These are phyloP conservation scores for Ganoderma multipileum DNA, from an alignment of 1,284 basidiomycete genomes.

Conservation along the genomic window DNA sequence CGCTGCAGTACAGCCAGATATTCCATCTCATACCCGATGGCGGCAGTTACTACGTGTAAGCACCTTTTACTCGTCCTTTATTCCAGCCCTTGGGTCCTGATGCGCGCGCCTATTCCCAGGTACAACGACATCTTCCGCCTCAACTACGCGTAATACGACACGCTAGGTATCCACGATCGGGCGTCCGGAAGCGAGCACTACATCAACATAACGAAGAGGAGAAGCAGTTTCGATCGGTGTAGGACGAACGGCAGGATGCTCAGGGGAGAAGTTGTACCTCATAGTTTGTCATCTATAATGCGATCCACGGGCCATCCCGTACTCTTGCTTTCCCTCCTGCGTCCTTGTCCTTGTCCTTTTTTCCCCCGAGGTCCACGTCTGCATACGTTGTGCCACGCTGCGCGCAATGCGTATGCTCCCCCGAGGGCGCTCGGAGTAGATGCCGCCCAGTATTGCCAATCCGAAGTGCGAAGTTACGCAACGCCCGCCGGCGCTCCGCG, in stretches of 20 bases:
- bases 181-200: constrained; percentile 11
- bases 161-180: not conserved
- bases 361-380: not conserved
- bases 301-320: constrained; percentile 8
- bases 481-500: not conserved
- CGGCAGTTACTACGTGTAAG: constrained; percentile 86
- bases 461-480: not conserved
- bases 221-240: constrained; percentile 27
- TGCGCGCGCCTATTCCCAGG: constrained; percentile 44
- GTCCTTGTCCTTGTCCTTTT: not conserved
- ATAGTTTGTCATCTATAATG: constrained; percentile 35
- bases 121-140: constrained; percentile 92
- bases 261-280: constrained; percentile 34
- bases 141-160: constrained; percentile 52
- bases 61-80: constrained; percentile 15
- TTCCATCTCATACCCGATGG: constrained; percentile 91
- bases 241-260: constrained; percentile 27
- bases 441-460: not conserved
- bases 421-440: not conserved
- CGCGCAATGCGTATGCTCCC: not conserved
- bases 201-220: constrained; percentile 1
- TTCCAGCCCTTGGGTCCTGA: constrained; percentile 10
- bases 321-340: not conserved
- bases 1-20: constrained; percentile 89
- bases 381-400: not conserved